Base-by-base conservation (phyloP, 2,329 filamentous ascomycete genomes). In the Talaromyces rugulosus region DNA sequence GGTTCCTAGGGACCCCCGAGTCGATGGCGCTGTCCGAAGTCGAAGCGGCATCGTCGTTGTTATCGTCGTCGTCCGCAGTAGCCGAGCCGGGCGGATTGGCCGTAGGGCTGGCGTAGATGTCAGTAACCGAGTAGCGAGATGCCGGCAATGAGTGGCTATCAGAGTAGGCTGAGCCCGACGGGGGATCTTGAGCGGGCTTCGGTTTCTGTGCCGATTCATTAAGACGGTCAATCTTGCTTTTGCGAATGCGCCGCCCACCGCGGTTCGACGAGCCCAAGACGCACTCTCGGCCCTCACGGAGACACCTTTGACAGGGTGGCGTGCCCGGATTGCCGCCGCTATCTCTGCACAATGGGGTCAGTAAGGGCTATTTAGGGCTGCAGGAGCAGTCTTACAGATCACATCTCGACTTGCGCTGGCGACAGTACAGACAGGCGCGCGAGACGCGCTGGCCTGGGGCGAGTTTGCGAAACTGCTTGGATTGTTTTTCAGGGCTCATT, bases 261-360 rank as follows among this genome's bases (percentile, higher is more conserved):
- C 84, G 81, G 68, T 86, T 86, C 55, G 83, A 85, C 52, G 82
- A 81, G 7, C 83, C 84, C 23, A 87, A 78, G 11, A 87, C 79
- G 69, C 85, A 87, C 63, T 86, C 83, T 58, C 83, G 82, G 61
- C 80, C 77, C 65, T 86, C 83, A 66, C 81, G 80, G 64, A 83
- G 80, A 72, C 85, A 87, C 60, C 85, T 77, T 58, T 83, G 79
- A 66, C 85, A 87, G 30, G 85, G 85, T 31, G 78, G 78, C 77
- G 81, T 69, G 70, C 80, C 72, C 70, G 81, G 72, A 75, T 77
- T 72, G 72, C 82, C 74, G 78, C 82, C 75, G 69, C 73, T 69
- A 68, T 79, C 70, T 70, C 79, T 76, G 68, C 73, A 54, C 5
- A 28, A 34, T 27, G 44, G 36, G 51, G 23, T 27, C 12, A n/a